Conservation (phyloP, 768 basidiomycete genomes). For the Pseudohyphozyma bogoriensis region DNA sequence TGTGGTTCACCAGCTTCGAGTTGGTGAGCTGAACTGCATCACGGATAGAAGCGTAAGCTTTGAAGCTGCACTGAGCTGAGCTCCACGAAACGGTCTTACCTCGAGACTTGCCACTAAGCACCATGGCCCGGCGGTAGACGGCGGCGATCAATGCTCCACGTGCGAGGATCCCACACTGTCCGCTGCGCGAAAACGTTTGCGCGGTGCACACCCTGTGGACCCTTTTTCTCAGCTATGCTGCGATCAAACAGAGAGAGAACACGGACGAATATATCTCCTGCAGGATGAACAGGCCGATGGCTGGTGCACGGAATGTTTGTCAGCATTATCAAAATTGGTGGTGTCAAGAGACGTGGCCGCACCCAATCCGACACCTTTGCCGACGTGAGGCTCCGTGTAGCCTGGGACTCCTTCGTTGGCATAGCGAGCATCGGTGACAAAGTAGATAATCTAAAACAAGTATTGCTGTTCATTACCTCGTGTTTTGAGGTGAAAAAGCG, state of each 20-base stretch:
- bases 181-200: constrained; percentile 47
- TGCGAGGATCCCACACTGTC: constrained; percentile 57
- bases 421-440: constrained; percentile 53
- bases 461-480: too few relatives aligned
- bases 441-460: constrained; percentile 61
- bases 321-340: too few relatives aligned
- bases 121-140: constrained; percentile 66
- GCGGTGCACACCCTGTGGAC: constrained; percentile 7
- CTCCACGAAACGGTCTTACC: constrained; percentile 47
- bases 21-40: constrained; percentile 54
- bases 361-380: constrained; percentile 52
- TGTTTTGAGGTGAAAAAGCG: too few relatives aligned
- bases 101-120: constrained; percentile 64
- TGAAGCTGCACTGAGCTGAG: constrained; percentile 55
- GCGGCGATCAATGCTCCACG: constrained; percentile 79
- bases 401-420: constrained; percentile 38
- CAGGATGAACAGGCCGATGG: constrained; percentile 56
- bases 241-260: constrained; percentile 61
- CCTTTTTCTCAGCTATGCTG: constrained; percentile 47
- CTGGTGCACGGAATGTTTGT: too few relatives aligned
- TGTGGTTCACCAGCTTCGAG: constrained; percentile 83
- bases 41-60: constrained; percentile 58
- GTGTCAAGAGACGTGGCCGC: too few relatives aligned
- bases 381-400: constrained; percentile 37
- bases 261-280: constrained; percentile 37